Evolutionary conservation across 768 basidiomycete species (phyloP).

Genomic region (Termitomyces sp.): DNA sequence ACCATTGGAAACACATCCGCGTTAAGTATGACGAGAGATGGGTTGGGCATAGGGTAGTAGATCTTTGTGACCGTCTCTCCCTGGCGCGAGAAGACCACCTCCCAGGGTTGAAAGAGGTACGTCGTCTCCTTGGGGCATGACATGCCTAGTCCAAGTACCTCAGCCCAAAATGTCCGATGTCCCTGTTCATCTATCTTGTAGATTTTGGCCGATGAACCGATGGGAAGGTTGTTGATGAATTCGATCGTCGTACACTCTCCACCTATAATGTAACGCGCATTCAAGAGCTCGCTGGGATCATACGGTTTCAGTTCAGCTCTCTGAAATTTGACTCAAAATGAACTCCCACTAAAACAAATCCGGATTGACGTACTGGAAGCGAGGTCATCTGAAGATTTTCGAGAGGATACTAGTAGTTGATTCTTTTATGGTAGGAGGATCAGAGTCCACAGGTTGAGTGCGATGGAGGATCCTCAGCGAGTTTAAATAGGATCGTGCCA

Average conservation of each 20-base stretch:
- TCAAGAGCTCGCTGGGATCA: not conserved
- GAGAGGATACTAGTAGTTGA: not conserved
- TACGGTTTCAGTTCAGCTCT: not conserved
- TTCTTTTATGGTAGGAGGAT: not conserved
- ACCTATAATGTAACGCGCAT: not conserved
- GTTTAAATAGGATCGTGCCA: not conserved
- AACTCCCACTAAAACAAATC: not conserved
- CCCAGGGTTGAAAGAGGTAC: conserved; percentile 5
- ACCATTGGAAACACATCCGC: conserved; percentile 1
- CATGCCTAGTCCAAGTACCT: not conserved
- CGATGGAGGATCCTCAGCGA: not conserved
- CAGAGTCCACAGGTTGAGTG: not conserved
- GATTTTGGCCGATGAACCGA: not conserved
- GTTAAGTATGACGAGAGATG: not conserved
- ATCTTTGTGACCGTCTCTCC: not conserved
- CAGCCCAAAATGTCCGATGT: not conserved
- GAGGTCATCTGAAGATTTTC: not conserved
- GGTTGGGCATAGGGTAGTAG: not conserved
- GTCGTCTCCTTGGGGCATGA: not conserved
- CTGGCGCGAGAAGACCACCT: not conserved
- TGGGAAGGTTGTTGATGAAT: not conserved
- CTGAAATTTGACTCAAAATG: not conserved
- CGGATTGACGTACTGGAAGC: not conserved
- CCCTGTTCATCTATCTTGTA: not conserved
- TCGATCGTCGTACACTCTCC: not conserved